A percentile compares a stretch with the other conserved stretches of the same genome.
Evolutionary conservation across 345 rosid genomes (phyloP).

Genomic region (Hirschfeldia incana): DNA sequence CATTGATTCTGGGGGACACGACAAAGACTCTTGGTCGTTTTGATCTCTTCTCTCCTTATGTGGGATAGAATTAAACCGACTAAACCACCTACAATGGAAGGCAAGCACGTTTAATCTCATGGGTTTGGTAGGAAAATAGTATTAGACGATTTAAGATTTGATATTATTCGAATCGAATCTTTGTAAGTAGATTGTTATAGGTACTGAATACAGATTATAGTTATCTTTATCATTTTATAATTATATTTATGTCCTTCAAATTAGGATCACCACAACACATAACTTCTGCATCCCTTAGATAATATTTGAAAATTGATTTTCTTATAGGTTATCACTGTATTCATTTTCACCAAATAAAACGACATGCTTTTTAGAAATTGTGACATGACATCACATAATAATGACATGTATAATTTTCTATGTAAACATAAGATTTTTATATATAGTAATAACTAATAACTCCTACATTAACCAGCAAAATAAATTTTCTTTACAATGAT

Average conservation of each 20-base stretch:
- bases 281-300: neutral
- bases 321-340: too few relatives aligned
- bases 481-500: too few relatives aligned
- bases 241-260: neutral
- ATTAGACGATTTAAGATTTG: conserved; percentile 2
- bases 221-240: neutral
- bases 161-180: conserved; percentile 14
- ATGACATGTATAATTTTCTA: too few relatives aligned
- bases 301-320: too few relatives aligned
- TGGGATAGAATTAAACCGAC: conserved; percentile 15
- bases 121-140: conserved; percentile 25
- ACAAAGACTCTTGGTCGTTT: neutral
- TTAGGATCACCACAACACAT: neutral
- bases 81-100: conserved; percentile 6
- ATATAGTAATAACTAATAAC: too few relatives aligned
- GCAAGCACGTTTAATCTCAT: conserved; percentile 4
- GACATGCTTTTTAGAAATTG: too few relatives aligned
- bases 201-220: conserved; percentile 26
- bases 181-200: conserved; percentile 44
- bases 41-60: neutral
- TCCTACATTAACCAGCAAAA: too few relatives aligned
- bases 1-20: conserved; percentile 14
- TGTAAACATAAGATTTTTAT: too few relatives aligned
- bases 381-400: too few relatives aligned
- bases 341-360: too few relatives aligned